A percentile compares a stretch with the other conserved stretches of the same genome.
phyloP scores from a whole-genome alignment of 179 eudicot species.

The Vitellaria paradoxa region DNA sequence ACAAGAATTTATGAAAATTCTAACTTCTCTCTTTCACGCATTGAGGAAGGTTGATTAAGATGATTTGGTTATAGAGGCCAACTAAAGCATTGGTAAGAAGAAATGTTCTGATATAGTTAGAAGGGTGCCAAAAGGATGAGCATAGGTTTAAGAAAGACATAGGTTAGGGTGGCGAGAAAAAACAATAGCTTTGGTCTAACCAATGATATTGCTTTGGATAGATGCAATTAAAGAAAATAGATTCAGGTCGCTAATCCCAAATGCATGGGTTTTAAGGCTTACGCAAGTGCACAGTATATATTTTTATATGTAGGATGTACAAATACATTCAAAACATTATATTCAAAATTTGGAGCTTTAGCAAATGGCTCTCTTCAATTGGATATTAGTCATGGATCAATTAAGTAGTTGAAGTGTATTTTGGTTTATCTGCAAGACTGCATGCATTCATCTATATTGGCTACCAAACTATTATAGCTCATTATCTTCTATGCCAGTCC shows the following conservation, averaged over 20 bases:
- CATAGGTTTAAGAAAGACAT: neutral
- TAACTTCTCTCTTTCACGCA: neutral
- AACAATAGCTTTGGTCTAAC: neutral
- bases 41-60: neutral
- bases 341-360: no score
- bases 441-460: no score
- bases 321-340: no score
- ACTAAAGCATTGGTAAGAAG: neutral
- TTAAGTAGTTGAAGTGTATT: no score
- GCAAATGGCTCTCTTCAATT: no score
- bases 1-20: neutral
- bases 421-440: no score
- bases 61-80: neutral
- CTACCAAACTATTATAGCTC: no score
- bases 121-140: neutral
- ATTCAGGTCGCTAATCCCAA: neutral
- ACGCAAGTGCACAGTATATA: no score
- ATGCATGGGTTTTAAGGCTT: neutral
- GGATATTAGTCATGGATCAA: no score
- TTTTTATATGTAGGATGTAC: no score
- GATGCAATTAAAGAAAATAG: constrained; percentile 1
- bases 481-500: no score
- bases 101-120: neutral
- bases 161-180: neutral
- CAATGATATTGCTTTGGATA: neutral